These are phyloP conservation scores for Neoscytalidium dimidiatum DNA, from an alignment of 2,329 filamentous ascomycete species.

Conservation along the genomic window DNA sequence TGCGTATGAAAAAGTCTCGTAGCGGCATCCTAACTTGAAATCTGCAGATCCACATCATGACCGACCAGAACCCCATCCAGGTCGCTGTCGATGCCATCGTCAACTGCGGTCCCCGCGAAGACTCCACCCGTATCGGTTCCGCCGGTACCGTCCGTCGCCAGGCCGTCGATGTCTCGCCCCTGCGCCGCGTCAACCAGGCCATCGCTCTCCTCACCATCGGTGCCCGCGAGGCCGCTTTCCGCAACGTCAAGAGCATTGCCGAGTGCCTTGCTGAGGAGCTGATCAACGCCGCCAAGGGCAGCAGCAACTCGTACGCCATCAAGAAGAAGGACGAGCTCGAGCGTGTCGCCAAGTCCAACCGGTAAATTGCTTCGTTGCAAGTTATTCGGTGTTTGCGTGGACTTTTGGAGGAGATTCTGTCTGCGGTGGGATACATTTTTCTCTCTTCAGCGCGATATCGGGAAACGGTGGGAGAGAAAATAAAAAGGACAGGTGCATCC, in stretches of 20 bases:
- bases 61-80: conserved; percentile 99
- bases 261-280: conserved; percentile 99
- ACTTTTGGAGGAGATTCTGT: background rate
- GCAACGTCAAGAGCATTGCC: conserved; percentile 99
- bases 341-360: conserved; percentile 99
- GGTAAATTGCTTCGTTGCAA: conserved; percentile 67
- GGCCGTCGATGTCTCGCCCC: conserved; percentile 99
- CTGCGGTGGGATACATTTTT: background rate
- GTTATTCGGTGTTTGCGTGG: background rate
- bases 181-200: conserved; percentile 99
- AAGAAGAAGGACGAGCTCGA: conserved; percentile 99
- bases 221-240: conserved; percentile 97
- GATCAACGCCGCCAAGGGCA: conserved; percentile 99
- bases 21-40: conserved; percentile 1
- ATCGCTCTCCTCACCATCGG: conserved; percentile 98
- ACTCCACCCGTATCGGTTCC: conserved; percentile 98
- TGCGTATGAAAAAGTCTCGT: background rate
- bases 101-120: conserved; percentile 99
- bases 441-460: conserved; percentile 11
- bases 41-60: conserved; percentile 97
- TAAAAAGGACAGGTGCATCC: conserved; percentile 2
- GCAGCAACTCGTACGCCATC: conserved; percentile 99
- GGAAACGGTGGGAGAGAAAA: conserved; percentile 5
- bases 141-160: conserved; percentile 99
- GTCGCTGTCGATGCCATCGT: conserved; percentile 98